These are phyloP conservation scores for Verticillium longisporum DNA, from an alignment of 2,329 filamentous ascomycete genomes.

Conservation along the genomic window DNA sequence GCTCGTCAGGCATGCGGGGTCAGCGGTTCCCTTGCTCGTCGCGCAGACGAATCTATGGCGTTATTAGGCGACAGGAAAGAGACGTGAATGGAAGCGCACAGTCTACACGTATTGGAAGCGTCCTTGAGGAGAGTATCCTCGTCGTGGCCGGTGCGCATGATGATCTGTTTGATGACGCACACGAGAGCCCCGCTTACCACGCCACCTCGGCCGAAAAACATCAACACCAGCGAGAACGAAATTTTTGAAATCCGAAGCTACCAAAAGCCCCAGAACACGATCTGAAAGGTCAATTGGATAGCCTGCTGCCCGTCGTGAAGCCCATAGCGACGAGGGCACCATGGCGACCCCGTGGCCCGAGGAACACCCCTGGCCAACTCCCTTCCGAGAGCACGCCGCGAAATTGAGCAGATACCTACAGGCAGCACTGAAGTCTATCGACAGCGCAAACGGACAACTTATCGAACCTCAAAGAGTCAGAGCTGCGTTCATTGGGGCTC, in stretches of 20 bases:
- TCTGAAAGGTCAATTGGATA: conserved; percentile 3
- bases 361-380: conserved; percentile 4
- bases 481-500: neutral
- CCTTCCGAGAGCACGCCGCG: conserved; percentile 2
- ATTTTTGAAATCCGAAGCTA: conserved; percentile 4
- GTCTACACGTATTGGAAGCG: too few species aligned
- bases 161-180: too few species aligned
- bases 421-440: conserved; percentile 3
- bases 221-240: conserved; percentile 1
- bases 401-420: conserved; percentile 2
- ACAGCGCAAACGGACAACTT: conserved; percentile 1
- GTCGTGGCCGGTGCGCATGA: too few species aligned
- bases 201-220: too few species aligned
- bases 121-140: too few species aligned
- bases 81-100: neutral
- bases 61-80: neutral
- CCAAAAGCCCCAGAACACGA: conserved; percentile 1
- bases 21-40: conserved; percentile 10
- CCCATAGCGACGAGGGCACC: conserved; percentile 2
- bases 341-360: conserved; percentile 3
- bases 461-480: conserved; percentile 1
- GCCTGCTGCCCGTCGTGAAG: conserved; percentile 1
- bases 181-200: too few species aligned
- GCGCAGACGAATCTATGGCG: conserved; percentile 15
- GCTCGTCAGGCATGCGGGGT: conserved; percentile 9